Evolutionary conservation across 768 basidiomycete genomes (phyloP).

Genomic region (Boletus rex-veris): DNA sequence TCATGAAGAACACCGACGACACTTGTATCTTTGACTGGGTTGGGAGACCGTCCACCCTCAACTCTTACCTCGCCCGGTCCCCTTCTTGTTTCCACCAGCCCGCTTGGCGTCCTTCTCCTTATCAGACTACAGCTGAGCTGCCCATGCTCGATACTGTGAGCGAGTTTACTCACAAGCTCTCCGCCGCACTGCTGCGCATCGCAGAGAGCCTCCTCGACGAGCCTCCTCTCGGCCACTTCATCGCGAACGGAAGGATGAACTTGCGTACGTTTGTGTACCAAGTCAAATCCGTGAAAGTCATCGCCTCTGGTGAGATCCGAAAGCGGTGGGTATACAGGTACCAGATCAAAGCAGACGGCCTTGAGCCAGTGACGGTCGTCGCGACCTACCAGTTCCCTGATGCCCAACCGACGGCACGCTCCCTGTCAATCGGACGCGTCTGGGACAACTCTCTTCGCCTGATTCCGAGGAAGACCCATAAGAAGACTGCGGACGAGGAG

Average conservation of each 20-base stretch:
- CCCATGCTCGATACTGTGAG: slow-evolving; percentile 14
- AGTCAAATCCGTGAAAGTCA: slow-evolving; percentile 12
- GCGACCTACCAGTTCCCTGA: slow-evolving; percentile 12
- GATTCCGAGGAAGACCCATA: not conserved
- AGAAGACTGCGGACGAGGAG: not conserved
- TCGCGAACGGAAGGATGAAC: slow-evolving; percentile 31
- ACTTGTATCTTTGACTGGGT: slow-evolving; percentile 29
- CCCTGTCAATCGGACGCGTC: slow-evolving; percentile 18
- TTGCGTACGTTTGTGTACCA: slow-evolving; percentile 24
- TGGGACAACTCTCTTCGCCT: slow-evolving; percentile 23
- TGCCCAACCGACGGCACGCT: not conserved
- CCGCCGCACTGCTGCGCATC: slow-evolving; percentile 10
- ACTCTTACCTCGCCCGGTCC: slow-evolving; percentile 24
- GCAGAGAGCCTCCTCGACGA: slow-evolving; percentile 20
- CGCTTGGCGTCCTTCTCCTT: slow-evolving; percentile 6
- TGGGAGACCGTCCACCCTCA: slow-evolving; percentile 23
- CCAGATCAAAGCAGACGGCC: slow-evolving; percentile 17
- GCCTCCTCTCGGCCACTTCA: slow-evolving; percentile 28
- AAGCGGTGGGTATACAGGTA: slow-evolving; percentile 17
- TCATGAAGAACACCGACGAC: slow-evolving; percentile 27
- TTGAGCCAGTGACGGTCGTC: slow-evolving; percentile 15
- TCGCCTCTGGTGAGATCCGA: slow-evolving; percentile 2
- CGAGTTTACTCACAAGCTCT: slow-evolving; percentile 14
- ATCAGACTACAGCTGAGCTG: not conserved
- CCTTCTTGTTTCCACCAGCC: slow-evolving; percentile 22